Conservation (phyloP, 1,284 basidiomycete species). For the Takashimella tepidaria region DNA sequence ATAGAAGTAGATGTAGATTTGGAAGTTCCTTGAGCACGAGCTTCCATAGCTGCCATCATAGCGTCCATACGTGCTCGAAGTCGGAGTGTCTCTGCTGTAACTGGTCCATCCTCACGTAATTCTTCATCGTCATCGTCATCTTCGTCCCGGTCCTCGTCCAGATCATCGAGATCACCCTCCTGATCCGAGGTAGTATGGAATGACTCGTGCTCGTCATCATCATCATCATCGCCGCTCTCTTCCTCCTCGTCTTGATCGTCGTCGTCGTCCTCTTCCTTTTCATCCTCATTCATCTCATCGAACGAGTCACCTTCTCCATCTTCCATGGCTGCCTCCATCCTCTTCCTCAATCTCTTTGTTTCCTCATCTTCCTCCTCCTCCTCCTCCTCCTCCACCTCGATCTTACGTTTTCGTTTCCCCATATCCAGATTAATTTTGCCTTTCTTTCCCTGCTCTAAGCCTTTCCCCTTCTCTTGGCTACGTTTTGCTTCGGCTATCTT, state of each 20-base stretch:
- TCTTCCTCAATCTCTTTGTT: constrained; percentile 14
- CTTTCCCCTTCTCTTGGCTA: constrained; percentile 8
- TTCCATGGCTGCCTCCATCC: constrained; percentile 21
- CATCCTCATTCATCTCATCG: constrained; percentile 1
- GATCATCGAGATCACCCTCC: constrained; percentile 16
- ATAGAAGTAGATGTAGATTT: too few relatives aligned
- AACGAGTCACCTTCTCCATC: constrained; percentile 9
- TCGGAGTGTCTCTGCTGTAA: constrained; percentile 17
- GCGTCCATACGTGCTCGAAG: constrained; percentile 32
- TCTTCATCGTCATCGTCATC: constrained; percentile 33
- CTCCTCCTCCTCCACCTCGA: constrained; percentile 5
- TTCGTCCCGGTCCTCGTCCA: constrained; percentile 14
- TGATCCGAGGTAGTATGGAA: constrained; percentile 14
- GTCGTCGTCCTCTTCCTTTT: constrained; percentile 7
- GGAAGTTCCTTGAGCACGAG: constrained; percentile 15
- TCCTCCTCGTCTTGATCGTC: constrained; percentile 16
- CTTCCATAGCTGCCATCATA: constrained; percentile 33
- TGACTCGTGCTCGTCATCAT: constrained; percentile 26
- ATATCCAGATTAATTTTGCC: constrained; percentile 3
- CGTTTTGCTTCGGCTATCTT: constrained; percentile 21
- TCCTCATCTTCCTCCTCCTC: constrained; percentile 25
- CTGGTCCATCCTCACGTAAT: constrained; percentile 20
- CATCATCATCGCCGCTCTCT: constrained; percentile 32
- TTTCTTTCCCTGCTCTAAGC: constrained; percentile 4
- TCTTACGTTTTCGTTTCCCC: constrained; percentile 8